Conservation (phyloP, 2,329 filamentous ascomycete genomes). For the Aureobasidium sp. region DNA sequence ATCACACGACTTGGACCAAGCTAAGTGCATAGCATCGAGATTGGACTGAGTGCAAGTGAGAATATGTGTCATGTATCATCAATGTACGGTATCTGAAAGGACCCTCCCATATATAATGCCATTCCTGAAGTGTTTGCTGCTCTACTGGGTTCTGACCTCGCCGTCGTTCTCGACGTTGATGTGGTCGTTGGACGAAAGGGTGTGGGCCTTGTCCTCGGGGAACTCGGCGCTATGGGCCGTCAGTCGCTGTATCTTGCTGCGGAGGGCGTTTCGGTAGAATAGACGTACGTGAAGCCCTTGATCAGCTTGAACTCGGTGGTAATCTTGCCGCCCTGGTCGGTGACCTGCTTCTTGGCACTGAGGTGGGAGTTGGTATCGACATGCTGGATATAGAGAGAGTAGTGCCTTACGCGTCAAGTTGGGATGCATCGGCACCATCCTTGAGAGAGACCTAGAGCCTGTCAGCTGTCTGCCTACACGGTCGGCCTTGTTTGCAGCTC, state of each 20-base stretch:
- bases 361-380: constrained; percentile 8
- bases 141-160: constrained; percentile 61
- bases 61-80: neutral
- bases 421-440: constrained; percentile 53
- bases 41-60: neutral
- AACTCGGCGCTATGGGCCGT: constrained; percentile 38
- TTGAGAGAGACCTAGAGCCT: constrained; percentile 67
- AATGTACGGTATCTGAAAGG: neutral
- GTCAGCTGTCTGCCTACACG: neutral
- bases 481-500: neutral
- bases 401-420: constrained; percentile 58
- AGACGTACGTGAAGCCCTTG: constrained; percentile 81
- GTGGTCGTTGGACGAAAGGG: constrained; percentile 61
- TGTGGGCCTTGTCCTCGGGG: constrained; percentile 51
- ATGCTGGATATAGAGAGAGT: neutral
- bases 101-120: constrained; percentile 7
- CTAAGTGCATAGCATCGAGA: neutral
- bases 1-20: neutral
- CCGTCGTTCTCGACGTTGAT: constrained; percentile 72
- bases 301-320: constrained; percentile 76
- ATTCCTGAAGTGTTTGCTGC: neutral
- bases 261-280: neutral
- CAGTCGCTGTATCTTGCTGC: neutral
- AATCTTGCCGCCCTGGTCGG: constrained; percentile 73
- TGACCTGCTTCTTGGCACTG: constrained; percentile 69